Evolutionary conservation across 1,284 basidiomycete genomes (phyloP), one percentile per base, ranked within the genome.

Genomic region (Leccinum ponderosum): DNA sequence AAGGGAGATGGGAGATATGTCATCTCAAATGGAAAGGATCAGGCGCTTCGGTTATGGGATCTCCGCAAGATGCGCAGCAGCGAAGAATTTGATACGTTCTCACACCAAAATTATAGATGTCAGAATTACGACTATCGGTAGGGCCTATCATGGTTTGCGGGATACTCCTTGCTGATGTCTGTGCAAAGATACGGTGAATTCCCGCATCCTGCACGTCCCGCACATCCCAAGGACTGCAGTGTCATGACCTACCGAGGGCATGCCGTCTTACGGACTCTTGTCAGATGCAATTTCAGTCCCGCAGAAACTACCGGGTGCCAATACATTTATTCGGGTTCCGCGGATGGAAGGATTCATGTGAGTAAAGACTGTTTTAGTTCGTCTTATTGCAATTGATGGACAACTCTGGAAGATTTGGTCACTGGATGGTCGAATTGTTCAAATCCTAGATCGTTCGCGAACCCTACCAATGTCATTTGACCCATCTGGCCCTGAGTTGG

Each of bases 1-100:
- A 95, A 72, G 76, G 94, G 94, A 11, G 97, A 99, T 70, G 97
- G 96, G 6, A 86, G 97, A 60, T 98, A 99, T 74, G 82, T 97
- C 58, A 89, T 98, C 39, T 96, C 93, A n/a, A 99, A 99, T 72
- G 95, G 95, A 54, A 99, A 99, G 76, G 97, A 99, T 73, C 97
- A 98, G 73, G 87, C 92, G 1, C 80, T 94, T 58, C 88, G 95
- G 27, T 77, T 99, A 31, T 99, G 97, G 93, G 97, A 99, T 77
- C 78, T 99, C 55, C 89, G 97, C 44, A 95, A 90, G 78, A 97
- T 99, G 96, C 83, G 88, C 44, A 86, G 81, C 58, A 89, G 84
- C 67, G 73, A 79, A 9, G 89, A 95, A 35, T 91, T 89, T 65
- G 87, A 92, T 56, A 82, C 87, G 20, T 65, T 74, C 57, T 76